A percentile compares a stretch with the other conserved stretches of the same genome.
Evolutionary conservation across 2,329 filamentous ascomycete genomes (phyloP).

Genomic region (Domatiomyces catenatus): DNA sequence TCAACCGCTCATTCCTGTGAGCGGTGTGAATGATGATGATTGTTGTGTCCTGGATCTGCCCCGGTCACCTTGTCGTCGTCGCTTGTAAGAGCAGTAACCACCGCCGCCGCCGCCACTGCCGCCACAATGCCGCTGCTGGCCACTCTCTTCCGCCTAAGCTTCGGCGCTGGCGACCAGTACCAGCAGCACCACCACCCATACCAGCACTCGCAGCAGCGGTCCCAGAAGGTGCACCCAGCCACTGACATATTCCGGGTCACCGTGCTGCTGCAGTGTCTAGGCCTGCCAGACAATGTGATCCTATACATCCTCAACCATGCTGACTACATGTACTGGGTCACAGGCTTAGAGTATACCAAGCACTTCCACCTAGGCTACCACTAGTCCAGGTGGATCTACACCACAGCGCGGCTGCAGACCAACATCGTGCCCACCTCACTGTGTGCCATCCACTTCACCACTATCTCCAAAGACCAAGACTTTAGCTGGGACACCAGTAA

Average conservation of each 20-base stretch:
- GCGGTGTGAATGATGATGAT: background rate
- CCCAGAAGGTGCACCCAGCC: background rate
- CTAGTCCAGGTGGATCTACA: background rate
- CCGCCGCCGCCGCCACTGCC: too few relatives aligned
- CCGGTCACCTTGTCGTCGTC: background rate
- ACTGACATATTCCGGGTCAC: background rate
- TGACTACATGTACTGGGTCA: background rate
- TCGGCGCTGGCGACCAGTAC: background rate
- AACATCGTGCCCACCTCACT: constrained; percentile 1
- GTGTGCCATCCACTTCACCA: constrained; percentile 3
- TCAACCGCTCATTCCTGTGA: constrained; percentile 1
- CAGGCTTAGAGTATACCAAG: background rate
- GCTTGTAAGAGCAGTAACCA: background rate
- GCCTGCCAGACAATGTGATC: background rate
- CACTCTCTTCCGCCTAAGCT: background rate
- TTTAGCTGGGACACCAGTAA: constrained; percentile 4
- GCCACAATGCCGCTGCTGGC: background rate
- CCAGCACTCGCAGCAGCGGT: too few relatives aligned
- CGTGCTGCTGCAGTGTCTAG: background rate
- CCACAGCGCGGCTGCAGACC: background rate
- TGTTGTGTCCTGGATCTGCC: background rate
- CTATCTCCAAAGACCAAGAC: constrained; percentile 2
- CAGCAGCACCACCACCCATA: background rate
- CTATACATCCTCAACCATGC: background rate
- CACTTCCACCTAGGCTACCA: background rate